A percentile compares a stretch with the other conserved stretches of the same genome.
phyloP scores from a whole-genome alignment of 176 grass and related monocot genomes.

The Cocos nucifera region DNA sequence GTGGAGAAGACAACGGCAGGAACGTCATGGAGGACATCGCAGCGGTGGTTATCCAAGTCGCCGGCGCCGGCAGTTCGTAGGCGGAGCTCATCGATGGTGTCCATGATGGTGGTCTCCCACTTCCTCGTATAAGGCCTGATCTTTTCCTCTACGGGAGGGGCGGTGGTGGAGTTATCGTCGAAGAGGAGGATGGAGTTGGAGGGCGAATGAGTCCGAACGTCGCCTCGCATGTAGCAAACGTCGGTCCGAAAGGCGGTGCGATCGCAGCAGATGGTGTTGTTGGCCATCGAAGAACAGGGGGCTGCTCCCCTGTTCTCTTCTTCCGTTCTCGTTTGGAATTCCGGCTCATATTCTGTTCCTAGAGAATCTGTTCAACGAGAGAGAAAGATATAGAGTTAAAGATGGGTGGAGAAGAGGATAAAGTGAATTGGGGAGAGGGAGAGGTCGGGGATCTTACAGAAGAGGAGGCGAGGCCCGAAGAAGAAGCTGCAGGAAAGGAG shows the following conservation, averaged over 20 bases:
- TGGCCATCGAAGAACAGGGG: background rate
- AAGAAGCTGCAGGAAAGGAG: too few species aligned
- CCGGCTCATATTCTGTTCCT: too few species aligned
- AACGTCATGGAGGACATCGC: constrained; percentile 56
- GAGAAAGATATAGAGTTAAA: too few species aligned
- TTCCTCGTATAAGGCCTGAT: constrained; percentile 89
- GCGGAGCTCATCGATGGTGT: constrained; percentile 54
- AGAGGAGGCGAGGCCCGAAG: too few species aligned
- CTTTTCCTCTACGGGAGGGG: constrained; percentile 27
- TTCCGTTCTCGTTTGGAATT: too few species aligned
- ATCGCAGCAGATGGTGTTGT: constrained; percentile 70
- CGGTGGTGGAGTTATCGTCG: constrained; percentile 8
- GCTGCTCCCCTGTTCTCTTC: too few species aligned
- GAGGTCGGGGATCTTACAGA: too few species aligned
- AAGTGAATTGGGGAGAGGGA: too few species aligned
- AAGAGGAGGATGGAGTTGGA: constrained; percentile 59
- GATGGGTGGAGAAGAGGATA: too few species aligned
- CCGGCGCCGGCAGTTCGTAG: constrained; percentile 29
- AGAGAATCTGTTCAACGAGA: too few species aligned
- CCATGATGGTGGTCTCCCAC: constrained; percentile 69
- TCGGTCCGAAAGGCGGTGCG: constrained; percentile 55
- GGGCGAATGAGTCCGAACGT: constrained; percentile 62
- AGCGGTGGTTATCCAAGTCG: constrained; percentile 2
- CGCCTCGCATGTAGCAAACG: constrained; percentile 68
- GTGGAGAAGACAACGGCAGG: constrained; percentile 83